Evolutionary conservation across 768 basidiomycete genomes (phyloP), one percentile per base, ranked within the genome.

Genomic region (Butyriboletus loyo): DNA sequence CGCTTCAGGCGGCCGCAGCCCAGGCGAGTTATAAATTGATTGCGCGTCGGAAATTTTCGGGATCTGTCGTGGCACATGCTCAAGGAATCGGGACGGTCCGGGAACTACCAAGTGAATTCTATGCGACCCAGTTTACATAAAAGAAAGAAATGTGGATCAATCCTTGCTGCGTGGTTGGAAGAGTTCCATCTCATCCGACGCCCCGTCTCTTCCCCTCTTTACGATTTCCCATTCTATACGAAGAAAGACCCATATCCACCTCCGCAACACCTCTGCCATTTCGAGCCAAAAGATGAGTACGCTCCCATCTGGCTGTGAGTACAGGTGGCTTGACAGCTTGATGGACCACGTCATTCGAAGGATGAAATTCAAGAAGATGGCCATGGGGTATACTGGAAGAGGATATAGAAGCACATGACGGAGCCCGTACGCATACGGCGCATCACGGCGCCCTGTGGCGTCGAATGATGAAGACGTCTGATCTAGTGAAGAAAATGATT

Each of bases 161-260:
- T n/a, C n/a, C 53, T 62, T 62, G 8, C 28, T 34, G 37, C 55
- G 43, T 40, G 44, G 34, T 25, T 54, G 47, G 15, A 54, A 53
- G 17, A 65, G 54, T 24, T 64, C 62, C 3, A 56, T 46, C 24
- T 48, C 55, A 30, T 57, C 53, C 10, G 49, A 34, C 3, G 47
- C 24, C 50, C 22, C 51, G n/a, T 52, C 63, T 19, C 54, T 61
- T 32, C 72, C 69, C 63, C 75, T 76, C 71, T 83, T 91, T 45
- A 92, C 82, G 9, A 86, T 79, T 72, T 98, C 96, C 97, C 96
- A 99, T 72, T 99, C 97, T 37, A 98, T 83, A 34, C 97, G 83
- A 56, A 98, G 71, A 71, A 97, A 98, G 25, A 97, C 93, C 97
- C 97, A 99, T 75, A 98, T 80, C 97, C 97, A 99, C 61, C 97